Base-by-base conservation (phyloP, 2,329 filamentous ascomycete genomes). In the Ascocoryne sarcoides region DNA sequence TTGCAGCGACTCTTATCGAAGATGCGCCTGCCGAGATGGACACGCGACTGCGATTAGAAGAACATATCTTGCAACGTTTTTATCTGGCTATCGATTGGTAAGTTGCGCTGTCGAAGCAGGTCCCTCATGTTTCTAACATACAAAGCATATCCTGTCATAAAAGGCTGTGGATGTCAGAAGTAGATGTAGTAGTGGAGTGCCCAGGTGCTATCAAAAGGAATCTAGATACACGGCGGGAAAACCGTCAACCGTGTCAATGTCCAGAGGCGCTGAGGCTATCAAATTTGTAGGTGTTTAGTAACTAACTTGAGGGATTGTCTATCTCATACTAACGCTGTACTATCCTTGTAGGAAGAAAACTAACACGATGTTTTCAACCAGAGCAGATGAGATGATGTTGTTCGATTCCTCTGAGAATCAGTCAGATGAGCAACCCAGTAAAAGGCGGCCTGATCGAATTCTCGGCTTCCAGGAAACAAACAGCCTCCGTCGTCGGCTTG, bases 391-490 rank as follows among this genome's bases (percentile, higher is more conserved):
- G 39, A 21, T 38, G 23, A 34, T 35, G 2, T 15, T 12, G 5
- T 38, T 9, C 19, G 40, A 35, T 30, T 20, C n/a, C 15, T 20
- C n/a, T n/a, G n/a, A n/a, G n/a, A n/a, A n/a, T n/a, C n/a, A n/a
- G 7, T 20, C 31, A 2, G 19, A 39, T 16, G 32, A 32, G 10
- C 3, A 19, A 1, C 2, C 4, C 14, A 35, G 31, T 10, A 42
- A 15, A 10, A 42, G 40, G 31, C 28, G 40, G 10, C 40, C 40
- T 32, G 40, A 42, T 31, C 40, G 40, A 10, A 35, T 42, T n/a
- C 30, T 34, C 9, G 40, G 40, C 9, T 38, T 42, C 15, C 36
- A 35, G 8, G 19, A 38, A 20, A 42, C 40, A 10, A 8, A 16
- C 26, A 38, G 21, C 17, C 23, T 42, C 36, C 16, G 21, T 20